Percentiles rank a stretch among this genome's conserved stretches.
Evolutionary conservation across 768 basidiomycete genomes (phyloP).

Genomic region (Mycena olivaceomarginata): DNA sequence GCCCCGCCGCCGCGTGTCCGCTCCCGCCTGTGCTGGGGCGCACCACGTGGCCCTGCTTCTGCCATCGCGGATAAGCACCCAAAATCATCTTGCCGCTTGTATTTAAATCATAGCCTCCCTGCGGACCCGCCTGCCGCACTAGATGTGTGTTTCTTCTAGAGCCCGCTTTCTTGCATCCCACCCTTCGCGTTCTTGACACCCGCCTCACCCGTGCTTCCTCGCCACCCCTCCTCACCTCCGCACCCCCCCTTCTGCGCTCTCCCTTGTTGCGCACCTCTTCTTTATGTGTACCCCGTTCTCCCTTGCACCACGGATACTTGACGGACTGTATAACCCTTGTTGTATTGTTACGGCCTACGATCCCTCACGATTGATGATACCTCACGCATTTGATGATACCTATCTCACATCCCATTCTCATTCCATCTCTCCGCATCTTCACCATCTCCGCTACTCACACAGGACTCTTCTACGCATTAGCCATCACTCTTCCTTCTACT

Average conservation of each 20-base stretch:
- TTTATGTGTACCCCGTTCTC: constrained; percentile 41
- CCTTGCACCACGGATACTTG: neutral
- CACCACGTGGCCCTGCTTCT: neutral
- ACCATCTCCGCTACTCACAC: neutral
- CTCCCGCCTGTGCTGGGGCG: constrained; percentile 15
- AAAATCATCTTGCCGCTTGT: constrained; percentile 16
- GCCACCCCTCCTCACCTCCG: neutral
- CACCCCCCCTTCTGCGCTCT: too few species aligned
- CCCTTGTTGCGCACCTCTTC: constrained; percentile 5
- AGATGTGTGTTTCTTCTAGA: constrained; percentile 21
- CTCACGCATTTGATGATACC: constrained; percentile 45
- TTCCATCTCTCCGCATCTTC: constrained; percentile 6
- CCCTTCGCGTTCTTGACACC: neutral
- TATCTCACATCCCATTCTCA: neutral
- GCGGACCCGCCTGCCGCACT: neutral
- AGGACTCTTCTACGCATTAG: neutral
- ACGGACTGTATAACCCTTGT: constrained; percentile 29
- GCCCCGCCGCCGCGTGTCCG: neutral
- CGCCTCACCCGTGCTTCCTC: neutral
- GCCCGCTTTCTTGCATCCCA: neutral
- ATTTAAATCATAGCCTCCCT: neutral
- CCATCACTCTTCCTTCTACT: neutral
- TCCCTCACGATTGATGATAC: constrained; percentile 31
- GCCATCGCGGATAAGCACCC: neutral
- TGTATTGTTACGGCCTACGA: constrained; percentile 27